phyloP scores from a whole-genome alignment of 441 rosid species.

The Sinapis alba region DNA sequence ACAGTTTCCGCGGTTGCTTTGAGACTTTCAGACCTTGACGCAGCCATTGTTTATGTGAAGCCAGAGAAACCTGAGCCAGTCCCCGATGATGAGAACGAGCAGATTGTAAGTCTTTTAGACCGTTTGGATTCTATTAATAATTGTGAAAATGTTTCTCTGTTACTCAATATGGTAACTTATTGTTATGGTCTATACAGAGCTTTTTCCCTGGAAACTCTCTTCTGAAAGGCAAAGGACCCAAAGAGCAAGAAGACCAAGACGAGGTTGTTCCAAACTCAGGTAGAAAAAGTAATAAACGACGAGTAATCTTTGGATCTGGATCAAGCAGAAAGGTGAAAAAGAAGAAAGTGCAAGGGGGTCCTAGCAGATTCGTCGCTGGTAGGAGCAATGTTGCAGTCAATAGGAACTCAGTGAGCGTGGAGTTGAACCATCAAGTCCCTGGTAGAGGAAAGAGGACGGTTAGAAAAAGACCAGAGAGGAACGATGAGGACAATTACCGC shows the following conservation, averaged over 20 bases:
- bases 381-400: constrained; percentile 43
- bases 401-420: constrained; percentile 32
- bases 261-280: constrained; percentile 48
- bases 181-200: constrained; percentile 51
- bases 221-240: constrained; percentile 49
- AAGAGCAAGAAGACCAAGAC: constrained; percentile 40
- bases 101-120: constrained; percentile 33
- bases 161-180: background rate
- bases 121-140: constrained; percentile 1
- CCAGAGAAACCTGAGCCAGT: constrained; percentile 47
- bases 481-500: constrained; percentile 39
- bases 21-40: constrained; percentile 86
- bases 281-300: constrained; percentile 47
- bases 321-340: constrained; percentile 53
- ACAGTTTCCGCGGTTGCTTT: constrained; percentile 82
- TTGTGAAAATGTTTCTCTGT: background rate
- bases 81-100: constrained; percentile 34
- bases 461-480: constrained; percentile 72
- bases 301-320: constrained; percentile 63
- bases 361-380: constrained; percentile 42
- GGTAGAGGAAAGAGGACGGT: constrained; percentile 78
- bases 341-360: constrained; percentile 43
- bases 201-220: constrained; percentile 57
- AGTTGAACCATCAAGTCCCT: constrained; percentile 46
- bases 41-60: constrained; percentile 59